A percentile compares a stretch with the other conserved stretches of the same genome.
phyloP scores from a whole-genome alignment of 2,329 filamentous ascomycete genomes.

The Apiospora arundinis region DNA sequence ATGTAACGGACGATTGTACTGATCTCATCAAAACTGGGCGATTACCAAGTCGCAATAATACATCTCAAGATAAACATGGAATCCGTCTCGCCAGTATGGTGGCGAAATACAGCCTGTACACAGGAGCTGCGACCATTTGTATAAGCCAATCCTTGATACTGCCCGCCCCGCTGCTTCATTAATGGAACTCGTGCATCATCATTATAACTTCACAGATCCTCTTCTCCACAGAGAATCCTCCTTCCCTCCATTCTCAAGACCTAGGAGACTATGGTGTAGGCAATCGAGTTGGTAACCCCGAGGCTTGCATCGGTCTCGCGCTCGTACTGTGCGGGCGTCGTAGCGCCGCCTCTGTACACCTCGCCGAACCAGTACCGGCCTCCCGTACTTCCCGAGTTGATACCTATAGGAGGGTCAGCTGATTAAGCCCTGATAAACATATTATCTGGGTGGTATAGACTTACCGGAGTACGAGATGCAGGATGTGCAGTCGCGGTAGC shows the following conservation, averaged over 20 bases:
- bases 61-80: background rate
- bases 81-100: background rate
- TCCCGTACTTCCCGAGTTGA: conserved; percentile 18
- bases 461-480: conserved; percentile 18
- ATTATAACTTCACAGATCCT: background rate
- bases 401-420: background rate
- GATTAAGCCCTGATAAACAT: too few species aligned
- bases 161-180: background rate
- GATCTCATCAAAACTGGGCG: background rate
- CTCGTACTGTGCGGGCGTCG: conserved; percentile 12
- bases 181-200: background rate
- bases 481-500: conserved; percentile 13
- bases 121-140: background rate
- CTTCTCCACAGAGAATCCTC: background rate
- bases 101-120: background rate
- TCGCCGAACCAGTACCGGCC: conserved; percentile 24
- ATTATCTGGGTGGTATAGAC: too few species aligned
- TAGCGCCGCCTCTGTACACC: conserved; percentile 18
- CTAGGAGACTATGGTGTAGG: conserved; percentile 16
- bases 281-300: conserved; percentile 12
- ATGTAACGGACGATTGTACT: background rate
- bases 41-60: background rate
- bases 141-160: background rate
- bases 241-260: too few species aligned
- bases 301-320: background rate